A percentile compares a stretch with the other conserved stretches of the same genome.
These are phyloP conservation scores for Selaginella moellendorffii DNA, from an alignment of 75 land plant species.

Conservation along the genomic window DNA sequence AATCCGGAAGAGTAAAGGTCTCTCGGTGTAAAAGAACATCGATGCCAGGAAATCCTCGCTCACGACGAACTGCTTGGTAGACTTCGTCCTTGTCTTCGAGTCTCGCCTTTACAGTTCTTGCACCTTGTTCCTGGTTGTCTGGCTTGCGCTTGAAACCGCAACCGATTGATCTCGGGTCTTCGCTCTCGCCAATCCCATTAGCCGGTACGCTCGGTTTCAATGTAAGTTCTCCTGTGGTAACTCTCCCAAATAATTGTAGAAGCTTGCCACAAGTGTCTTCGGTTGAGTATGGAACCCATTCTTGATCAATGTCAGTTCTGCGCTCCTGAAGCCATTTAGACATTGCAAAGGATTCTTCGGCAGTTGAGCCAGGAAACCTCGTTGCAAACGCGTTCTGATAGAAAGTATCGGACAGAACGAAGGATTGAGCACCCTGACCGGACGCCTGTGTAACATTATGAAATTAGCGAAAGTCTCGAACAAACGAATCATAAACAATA, in stretches of 20 bases:
- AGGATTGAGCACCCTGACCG: slow-evolving; percentile 43
- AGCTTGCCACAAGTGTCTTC: slow-evolving; percentile 74
- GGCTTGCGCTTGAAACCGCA: slow-evolving; percentile 36
- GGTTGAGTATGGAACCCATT: slow-evolving; percentile 30
- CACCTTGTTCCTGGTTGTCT: slow-evolving; percentile 12
- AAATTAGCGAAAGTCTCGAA: neutral
- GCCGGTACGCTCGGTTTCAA: slow-evolving; percentile 52
- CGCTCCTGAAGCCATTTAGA: slow-evolving; percentile 40
- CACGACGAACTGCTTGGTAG: slow-evolving; percentile 36
- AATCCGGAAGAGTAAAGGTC: neutral
- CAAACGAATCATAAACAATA: neutral
- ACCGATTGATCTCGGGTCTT: slow-evolving; percentile 29
- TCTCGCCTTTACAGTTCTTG: slow-evolving; percentile 29
- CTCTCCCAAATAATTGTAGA: slow-evolving; percentile 52
- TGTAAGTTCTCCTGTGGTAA: slow-evolving; percentile 40
- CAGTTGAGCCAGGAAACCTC: slow-evolving; percentile 53
- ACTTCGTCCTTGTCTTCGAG: slow-evolving; percentile 31
- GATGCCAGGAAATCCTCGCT: slow-evolving; percentile 93
- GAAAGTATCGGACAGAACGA: slow-evolving; percentile 68
- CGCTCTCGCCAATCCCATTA: slow-evolving; percentile 77
- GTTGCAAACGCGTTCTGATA: slow-evolving; percentile 50
- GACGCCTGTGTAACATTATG: slow-evolving; percentile 37
- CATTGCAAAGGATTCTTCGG: slow-evolving; percentile 40
- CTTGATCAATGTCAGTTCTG: slow-evolving; percentile 36
- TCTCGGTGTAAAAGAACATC: slow-evolving; percentile 26